Evolutionary conservation across 2,329 filamentous ascomycete species (phyloP), one percentile per base, ranked within the genome.

Genomic region (Fusarium mundagurra): DNA sequence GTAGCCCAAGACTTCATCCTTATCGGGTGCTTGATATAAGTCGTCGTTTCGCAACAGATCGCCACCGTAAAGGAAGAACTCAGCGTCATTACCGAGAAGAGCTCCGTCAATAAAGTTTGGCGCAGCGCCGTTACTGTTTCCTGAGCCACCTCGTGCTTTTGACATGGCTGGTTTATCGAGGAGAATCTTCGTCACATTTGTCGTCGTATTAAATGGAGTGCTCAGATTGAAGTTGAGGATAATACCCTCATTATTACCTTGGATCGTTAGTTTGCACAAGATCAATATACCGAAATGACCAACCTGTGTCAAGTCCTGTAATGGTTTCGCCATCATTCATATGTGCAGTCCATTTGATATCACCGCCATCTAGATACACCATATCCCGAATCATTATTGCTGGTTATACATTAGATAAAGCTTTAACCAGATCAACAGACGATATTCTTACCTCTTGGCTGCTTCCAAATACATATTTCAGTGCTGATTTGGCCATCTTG

Each of bases 31-130:
- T 0, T 80, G 68, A 57, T 82, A 85, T 8, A 77, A 76, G 2
- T 79, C 77, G 1, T 83, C 85, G 8, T 80, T 65, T 9, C 48
- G 66, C 13, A 86, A 51, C 8, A 90, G 77, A 16, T 74, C 70
- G 1, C 92, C 92, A 24, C 92, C 92, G 61, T 91, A 94, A 5
- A 91, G 83, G 74, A 87, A 91, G 76, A 91, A 90, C 68, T 92
- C 87, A 55, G 86, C 82, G 66, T 93, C 84, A 74, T 93, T 94
- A 54, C 86, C 87, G 38, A 94, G 87, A 83, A 94, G 88, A 13
- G 85, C 88, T 5, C 92, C 92, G 68, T 92, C 91, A 22, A 85
- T 69, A 69, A 88, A 92, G 73, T 88, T 88, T 0, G 90, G 90
- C 0, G 86, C 85, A 50, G 87, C 69, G 69, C 88, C 88, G 71